These are phyloP conservation scores for Chaetomiaceae sp. DNA, from an alignment of 2,329 filamentous ascomycete species.

Conservation along the genomic window DNA sequence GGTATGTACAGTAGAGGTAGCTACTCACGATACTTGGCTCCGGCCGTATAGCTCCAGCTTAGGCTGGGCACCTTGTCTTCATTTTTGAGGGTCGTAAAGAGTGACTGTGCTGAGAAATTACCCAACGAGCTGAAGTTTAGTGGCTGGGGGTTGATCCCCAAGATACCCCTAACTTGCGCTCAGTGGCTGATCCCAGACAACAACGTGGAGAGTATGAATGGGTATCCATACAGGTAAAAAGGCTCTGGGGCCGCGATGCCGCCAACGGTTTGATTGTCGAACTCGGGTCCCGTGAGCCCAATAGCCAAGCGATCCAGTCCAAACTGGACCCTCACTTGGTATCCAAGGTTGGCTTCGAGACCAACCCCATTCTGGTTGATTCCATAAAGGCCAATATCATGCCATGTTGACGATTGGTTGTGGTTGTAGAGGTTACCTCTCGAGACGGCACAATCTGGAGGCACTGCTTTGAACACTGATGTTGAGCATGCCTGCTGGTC, in stretches of 20 bases:
- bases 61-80: conserved; percentile 36
- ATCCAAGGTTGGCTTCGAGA: conserved; percentile 36
- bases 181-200: conserved; percentile 10
- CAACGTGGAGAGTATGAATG: neutral
- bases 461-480: conserved; percentile 30
- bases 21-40: conserved; percentile 35
- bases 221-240: conserved; percentile 34
- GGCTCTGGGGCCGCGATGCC: conserved; percentile 32
- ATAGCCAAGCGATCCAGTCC: conserved; percentile 29
- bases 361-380: conserved; percentile 36
- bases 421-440: conserved; percentile 34
- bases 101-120: conserved; percentile 34
- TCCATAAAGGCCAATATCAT: conserved; percentile 29
- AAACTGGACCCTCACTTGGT: conserved; percentile 28
- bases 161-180: conserved; percentile 30
- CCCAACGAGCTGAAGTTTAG: conserved; percentile 35
- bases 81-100: conserved; percentile 35
- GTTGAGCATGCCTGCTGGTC: conserved; percentile 31
- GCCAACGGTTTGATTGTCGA: conserved; percentile 32
- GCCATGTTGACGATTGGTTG: conserved; percentile 35
- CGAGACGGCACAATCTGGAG: conserved; percentile 32
- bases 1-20: no score
- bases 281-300: conserved; percentile 30
- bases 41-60: conserved; percentile 41
- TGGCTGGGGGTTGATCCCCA: conserved; percentile 37